These are phyloP conservation scores for Nigrograna mackinnonii DNA, from an alignment of 2,329 filamentous ascomycete genomes.

Conservation along the genomic window DNA sequence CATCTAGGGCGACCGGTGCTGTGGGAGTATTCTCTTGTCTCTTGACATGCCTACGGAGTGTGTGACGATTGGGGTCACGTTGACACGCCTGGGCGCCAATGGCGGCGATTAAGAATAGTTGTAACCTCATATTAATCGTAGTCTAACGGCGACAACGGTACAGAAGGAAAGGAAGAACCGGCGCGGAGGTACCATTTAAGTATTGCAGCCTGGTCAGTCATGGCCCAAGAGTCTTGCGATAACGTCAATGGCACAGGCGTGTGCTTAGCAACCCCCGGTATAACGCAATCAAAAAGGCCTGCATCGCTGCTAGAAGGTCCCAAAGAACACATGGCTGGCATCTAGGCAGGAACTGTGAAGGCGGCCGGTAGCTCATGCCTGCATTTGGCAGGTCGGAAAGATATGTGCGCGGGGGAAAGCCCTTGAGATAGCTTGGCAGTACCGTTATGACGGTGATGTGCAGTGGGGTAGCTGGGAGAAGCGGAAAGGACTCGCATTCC, in stretches of 20 bases:
- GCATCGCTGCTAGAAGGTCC: no score
- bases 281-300: slow-evolving; percentile 3
- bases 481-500: not conserved
- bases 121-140: slow-evolving; percentile 33
- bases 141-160: not conserved
- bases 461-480: slow-evolving; percentile 10
- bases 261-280: slow-evolving; percentile 4
- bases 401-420: slow-evolving; percentile 16
- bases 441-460: slow-evolving; percentile 26
- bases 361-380: slow-evolving; percentile 23
- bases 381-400: slow-evolving; percentile 33
- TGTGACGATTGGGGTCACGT: slow-evolving; percentile 29
- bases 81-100: slow-evolving; percentile 38
- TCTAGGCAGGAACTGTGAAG: not conserved
- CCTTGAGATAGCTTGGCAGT: slow-evolving; percentile 22
- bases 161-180: slow-evolving; percentile 3
- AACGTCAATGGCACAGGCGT: slow-evolving; percentile 18
- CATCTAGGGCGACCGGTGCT: slow-evolving; percentile 37
- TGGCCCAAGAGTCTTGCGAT: no score
- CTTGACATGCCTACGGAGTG: slow-evolving; percentile 21
- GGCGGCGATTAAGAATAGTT: slow-evolving; percentile 25
- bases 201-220: no score
- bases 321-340: not conserved
- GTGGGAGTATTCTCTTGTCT: slow-evolving; percentile 25
- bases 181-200: no score